Percentiles rank a stretch among this genome's conserved stretches.
Evolutionary conservation across 1,284 basidiomycete genomes (phyloP).

Genomic region (Mycena sp.): DNA sequence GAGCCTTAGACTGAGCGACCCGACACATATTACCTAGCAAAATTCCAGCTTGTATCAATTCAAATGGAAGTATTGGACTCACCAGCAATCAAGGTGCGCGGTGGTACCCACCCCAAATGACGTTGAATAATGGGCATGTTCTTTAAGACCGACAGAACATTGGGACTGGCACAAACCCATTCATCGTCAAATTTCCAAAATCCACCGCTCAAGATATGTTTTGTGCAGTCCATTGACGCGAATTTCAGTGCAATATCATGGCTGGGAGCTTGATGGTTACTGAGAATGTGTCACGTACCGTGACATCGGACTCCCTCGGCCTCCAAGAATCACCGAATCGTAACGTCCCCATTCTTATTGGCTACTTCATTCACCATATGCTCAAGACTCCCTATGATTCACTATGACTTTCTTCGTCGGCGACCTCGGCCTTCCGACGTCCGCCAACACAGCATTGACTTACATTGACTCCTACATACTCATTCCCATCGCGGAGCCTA

Average conservation of each 20-base stretch:
- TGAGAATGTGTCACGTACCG: too few species aligned
- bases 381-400: too few species aligned
- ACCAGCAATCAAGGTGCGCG: background rate
- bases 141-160: background rate
- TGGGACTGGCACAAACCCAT: conserved; percentile 4
- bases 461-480: too few species aligned
- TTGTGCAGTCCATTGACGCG: conserved; percentile 20
- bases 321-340: too few species aligned
- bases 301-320: too few species aligned
- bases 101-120: conserved; percentile 16
- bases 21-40: background rate
- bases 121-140: conserved; percentile 10
- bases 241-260: conserved; percentile 46
- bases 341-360: too few species aligned
- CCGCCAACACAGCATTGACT: too few species aligned
- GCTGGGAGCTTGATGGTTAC: conserved; percentile 49
- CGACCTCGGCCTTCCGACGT: too few species aligned
- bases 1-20: background rate
- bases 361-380: too few species aligned
- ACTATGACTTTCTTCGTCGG: too few species aligned
- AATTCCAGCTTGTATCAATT: background rate
- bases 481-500: too few species aligned
- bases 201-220: conserved; percentile 10
- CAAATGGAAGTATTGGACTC: background rate
- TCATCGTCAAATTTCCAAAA: conserved; percentile 7